phyloP scores from a whole-genome alignment of 371 early-diverging fungal species.

The Mortierella sp. region DNA sequence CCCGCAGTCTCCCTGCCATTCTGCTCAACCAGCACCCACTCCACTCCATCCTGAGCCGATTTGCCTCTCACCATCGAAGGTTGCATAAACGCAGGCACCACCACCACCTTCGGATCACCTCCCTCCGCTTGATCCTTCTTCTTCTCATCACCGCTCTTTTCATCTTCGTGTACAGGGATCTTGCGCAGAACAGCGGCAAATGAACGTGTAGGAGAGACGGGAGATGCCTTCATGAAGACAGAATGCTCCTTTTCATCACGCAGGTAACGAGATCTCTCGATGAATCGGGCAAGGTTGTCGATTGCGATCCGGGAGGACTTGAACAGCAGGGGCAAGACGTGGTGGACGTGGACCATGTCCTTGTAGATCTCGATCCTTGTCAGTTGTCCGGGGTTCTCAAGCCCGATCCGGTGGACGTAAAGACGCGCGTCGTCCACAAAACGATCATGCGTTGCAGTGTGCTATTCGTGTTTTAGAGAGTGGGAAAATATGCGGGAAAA shows the following conservation, averaged over 20 bases:
- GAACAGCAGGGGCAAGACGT: conserved; percentile 19
- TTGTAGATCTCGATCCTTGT: conserved; percentile 38
- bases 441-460: conserved; percentile 41
- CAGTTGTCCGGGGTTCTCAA: conserved; percentile 24
- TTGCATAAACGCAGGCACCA: conserved; percentile 16
- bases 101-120: neutral
- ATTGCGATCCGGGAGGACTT: conserved; percentile 19
- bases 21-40: conserved; percentile 37
- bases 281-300: conserved; percentile 40
- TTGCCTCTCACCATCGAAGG: conserved; percentile 21
- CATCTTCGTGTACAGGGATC: neutral
- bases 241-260: conserved; percentile 12
- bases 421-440: conserved; percentile 39
- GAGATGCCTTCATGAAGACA: neutral
- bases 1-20: conserved; percentile 22
- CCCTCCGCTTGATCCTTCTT: neutral
- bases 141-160: neutral
- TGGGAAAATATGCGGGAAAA: neutral
- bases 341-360: conserved; percentile 53
- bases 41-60: conserved; percentile 25
- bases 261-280: conserved; percentile 23
- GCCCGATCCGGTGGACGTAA: conserved; percentile 37
- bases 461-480: conserved; percentile 5
- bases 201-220: neutral
- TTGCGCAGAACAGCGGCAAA: conserved; percentile 12